Conservation (phyloP, 169 alveolate species). For the Eimeria maxima region DNA sequence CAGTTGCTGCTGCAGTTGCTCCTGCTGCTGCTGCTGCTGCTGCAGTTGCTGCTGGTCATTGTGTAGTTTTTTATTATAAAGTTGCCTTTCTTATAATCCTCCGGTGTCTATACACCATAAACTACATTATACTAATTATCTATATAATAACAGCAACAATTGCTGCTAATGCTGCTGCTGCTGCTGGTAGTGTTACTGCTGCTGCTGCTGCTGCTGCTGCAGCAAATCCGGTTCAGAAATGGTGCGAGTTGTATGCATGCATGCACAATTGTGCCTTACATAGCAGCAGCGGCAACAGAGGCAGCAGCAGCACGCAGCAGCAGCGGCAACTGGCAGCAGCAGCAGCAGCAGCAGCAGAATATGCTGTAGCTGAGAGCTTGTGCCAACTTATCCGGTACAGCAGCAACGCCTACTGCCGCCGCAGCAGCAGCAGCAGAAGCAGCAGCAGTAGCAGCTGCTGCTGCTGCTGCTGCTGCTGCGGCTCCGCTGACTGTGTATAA, state of each 20-base stretch:
- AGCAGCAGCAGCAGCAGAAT: no score
- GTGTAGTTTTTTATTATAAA: no score
- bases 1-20: background rate
- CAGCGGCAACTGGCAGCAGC: no score
- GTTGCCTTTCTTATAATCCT: background rate
- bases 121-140: background rate
- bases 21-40: constrained; percentile 60
- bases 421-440: background rate
- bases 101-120: background rate
- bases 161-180: no score
- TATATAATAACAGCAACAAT: constrained; percentile 12
- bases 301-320: no score
- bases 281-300: no score
- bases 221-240: no score
- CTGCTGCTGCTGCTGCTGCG: background rate
- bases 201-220: constrained; percentile 10
- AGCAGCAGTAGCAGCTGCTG: constrained; percentile 37
- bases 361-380: background rate
- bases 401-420: background rate
- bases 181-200: constrained; percentile 37
- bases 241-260: background rate
- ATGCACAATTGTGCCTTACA: no score
- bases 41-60: background rate
- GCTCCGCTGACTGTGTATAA: background rate
- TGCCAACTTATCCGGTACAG: background rate